These are phyloP conservation scores for Aspergillus olivimuriae DNA, from an alignment of 495 filamentous ascomycete genomes.

Conservation along the genomic window DNA sequence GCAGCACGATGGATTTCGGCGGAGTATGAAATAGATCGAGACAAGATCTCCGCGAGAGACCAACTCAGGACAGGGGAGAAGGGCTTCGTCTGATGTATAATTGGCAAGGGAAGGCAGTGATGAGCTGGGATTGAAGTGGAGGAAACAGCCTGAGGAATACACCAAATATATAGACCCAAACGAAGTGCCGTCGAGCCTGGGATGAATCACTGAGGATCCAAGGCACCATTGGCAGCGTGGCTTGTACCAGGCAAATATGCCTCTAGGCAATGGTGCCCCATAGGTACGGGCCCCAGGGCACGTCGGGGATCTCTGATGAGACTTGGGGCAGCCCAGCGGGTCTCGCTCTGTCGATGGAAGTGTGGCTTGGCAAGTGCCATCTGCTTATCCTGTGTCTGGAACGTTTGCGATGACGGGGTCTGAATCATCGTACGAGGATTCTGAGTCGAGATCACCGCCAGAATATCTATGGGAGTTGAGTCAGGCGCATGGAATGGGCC, in stretches of 20 bases:
- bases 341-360: background rate
- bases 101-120: background rate
- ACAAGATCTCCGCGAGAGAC: no score
- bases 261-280: background rate
- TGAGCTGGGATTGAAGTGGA: background rate
- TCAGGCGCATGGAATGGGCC: constrained; percentile 2
- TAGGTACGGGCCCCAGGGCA: no score
- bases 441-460: background rate
- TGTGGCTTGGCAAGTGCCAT: background rate
- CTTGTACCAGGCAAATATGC: background rate
- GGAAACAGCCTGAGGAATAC: background rate
- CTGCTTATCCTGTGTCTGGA: background rate
- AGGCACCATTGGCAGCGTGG: background rate
- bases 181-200: no score
- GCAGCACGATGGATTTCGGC: no score
- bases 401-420: background rate
- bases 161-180: background rate
- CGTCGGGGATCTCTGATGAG: background rate
- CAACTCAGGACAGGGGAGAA: no score
- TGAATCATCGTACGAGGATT: constrained; percentile 4
- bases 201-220: background rate
- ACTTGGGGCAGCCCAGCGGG: background rate
- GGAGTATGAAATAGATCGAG: no score
- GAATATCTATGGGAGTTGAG: constrained; percentile 3
- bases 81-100: background rate